Base-by-base conservation (phyloP, 2,329 filamentous ascomycete species). In the Cryphonectria radicalis region DNA sequence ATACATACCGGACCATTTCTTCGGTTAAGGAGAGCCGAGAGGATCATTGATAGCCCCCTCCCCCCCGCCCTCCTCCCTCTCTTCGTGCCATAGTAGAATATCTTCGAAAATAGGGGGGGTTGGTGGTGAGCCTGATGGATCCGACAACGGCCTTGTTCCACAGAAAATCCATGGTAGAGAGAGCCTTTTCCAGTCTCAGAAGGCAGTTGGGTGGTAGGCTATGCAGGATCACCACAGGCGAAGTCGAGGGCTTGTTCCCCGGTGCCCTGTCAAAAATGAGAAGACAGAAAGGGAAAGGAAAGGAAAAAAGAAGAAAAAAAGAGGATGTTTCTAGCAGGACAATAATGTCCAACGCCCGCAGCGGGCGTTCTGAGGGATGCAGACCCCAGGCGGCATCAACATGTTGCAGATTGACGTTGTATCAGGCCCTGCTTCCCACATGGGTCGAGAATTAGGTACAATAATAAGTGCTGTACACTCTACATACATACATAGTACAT, bases 371-470 rank as follows among this genome's bases (percentile, higher is more conserved):
- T 43, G 63, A 35, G 63, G 40, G 63, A 46, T 46, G 63, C 63
- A 65, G 63, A 65, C 63, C 43, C 63, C 17, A 19, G 63, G 28
- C 42, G 28, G 63, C 42, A 62, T 65, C 63, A 65, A 32, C n/a
- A 32, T 50, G 43, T 50, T 65, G 63, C 63, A 65, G n/a, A 50
- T 32, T 50, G 63, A 53, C 43, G 63, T 32, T 65, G 63, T 65
- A 53, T 53, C 63, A 65, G 43, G 63, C 63, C 63, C 42, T 53
- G 43, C 43, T 53, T 50, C 42, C 25, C 43, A 65, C 63, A 53
- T 65, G 63, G 19, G 46, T 28, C 32, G 62, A 40, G 37, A 43
- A 14, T 6, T 28, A 17, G 42, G 37, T 10, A 40, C 37, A 10
- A 40, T 22, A 46, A 3, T 22, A n/a, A 19, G 43, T 46, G 14